phyloP scores from a whole-genome alignment of 331 rosid species.

The Cydonia oblonga region DNA sequence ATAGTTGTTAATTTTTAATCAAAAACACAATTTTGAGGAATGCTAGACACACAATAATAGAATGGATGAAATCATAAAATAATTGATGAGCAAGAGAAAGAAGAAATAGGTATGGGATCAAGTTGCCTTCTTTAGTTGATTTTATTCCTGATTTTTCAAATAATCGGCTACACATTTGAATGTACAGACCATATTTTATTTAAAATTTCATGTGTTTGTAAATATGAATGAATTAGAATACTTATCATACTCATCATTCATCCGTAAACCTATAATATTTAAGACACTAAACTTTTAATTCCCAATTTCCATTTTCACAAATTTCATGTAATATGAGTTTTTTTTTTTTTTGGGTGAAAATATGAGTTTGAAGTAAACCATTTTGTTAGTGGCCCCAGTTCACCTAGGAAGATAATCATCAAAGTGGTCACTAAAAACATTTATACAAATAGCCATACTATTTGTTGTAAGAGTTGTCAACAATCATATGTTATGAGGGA shows the following conservation, averaged over 20 bases:
- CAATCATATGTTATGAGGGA: not conserved
- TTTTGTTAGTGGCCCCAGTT: not conserved
- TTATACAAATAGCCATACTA: not conserved
- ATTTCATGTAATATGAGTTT: no score
- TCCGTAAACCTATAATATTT: not conserved
- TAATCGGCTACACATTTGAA: not conserved
- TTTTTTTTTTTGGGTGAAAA: no score
- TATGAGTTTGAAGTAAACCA: not conserved
- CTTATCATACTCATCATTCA: not conserved
- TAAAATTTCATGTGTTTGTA: not conserved
- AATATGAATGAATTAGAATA: no score
- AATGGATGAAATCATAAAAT: no score
- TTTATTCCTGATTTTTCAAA: no score
- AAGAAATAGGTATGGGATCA: not conserved
- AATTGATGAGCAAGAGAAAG: not conserved
- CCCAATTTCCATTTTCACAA: no score
- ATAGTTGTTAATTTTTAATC: no score
- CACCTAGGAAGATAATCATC: not conserved
- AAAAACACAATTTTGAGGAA: no score
- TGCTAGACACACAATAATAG: not conserved
- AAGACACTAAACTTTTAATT: no score
- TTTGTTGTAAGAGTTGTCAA: not conserved
- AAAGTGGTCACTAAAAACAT: not conserved
- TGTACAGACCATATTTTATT: no score
- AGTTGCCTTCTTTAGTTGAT: not conserved